Evolutionary conservation across 352 stramenopile species (phyloP), one percentile per base, ranked within the genome.

Genomic region (Globisporangium middletonii): DNA sequence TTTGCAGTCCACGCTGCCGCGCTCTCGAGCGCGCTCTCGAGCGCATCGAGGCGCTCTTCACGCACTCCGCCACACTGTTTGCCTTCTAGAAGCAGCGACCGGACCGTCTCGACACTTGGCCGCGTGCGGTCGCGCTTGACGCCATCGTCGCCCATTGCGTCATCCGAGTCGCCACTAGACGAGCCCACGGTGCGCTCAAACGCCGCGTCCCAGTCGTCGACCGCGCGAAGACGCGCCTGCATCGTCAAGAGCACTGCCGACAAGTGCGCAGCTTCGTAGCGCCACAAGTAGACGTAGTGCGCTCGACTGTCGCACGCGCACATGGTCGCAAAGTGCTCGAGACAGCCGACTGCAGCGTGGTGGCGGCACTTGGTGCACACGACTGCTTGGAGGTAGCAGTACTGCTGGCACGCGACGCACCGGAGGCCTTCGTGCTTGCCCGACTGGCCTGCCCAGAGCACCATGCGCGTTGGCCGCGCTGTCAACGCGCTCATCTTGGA

Each of bases 301-400:
- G 73, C 57, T 18, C 71, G 63, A 1, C 50, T 52, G 43, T 83
- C 62, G 48, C 84, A 94, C 57, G 86, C 85, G 67, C 84, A 94
- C 82, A 91, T 90, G n/a, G 62, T 67, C 0, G 70, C 28, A 45
- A 87, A 91, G 59, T 94, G 84, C 4, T 92, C 79, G 19, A 79
- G 48, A 50, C 84, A 94, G 0, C 82, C 84, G n/a, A 94, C 81
- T 12, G 64, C 77, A 33, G 69, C 73, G 1, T 73, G 67, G 37
- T 81, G 73, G 2, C 80, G 78, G 27, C 84, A 94, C 42, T 72
- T 79, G 1, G 79, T 84, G 47, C 85, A 94, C 23, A 90, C 83
- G 0, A 94, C 85, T 13, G 85, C 85, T 55, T 92, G 78, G 1
- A 94, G 52, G 64, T 89, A 94, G 62, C 85, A 94, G 57, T 94